A percentile compares a stretch with the other conserved stretches of the same genome.
Conservation (phyloP, 1,284 basidiomycete species). For the Pseudozyma pruni region DNA sequence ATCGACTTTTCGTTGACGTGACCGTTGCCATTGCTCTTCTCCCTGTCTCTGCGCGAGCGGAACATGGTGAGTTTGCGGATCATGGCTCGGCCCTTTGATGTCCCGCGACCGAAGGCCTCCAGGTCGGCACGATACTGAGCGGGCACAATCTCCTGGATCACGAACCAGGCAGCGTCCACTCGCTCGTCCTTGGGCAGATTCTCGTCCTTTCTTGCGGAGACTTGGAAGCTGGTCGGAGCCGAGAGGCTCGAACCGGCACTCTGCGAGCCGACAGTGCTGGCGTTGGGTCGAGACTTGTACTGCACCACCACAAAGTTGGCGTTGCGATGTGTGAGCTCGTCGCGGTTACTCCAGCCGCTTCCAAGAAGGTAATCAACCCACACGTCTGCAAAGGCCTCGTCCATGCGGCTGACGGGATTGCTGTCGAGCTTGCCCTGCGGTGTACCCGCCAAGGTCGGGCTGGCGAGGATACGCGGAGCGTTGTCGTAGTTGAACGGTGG, state of each 20-base stretch:
- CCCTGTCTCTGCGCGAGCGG: conserved; percentile 34
- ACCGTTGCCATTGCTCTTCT: conserved; percentile 13
- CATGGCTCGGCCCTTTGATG: conserved; percentile 52
- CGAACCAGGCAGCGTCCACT: conserved; percentile 63
- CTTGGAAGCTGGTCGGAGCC: conserved; percentile 28
- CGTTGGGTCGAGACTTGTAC: conserved; percentile 53
- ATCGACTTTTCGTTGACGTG: background rate
- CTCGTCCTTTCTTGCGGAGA: conserved; percentile 24
- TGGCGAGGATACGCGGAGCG: conserved; percentile 44
- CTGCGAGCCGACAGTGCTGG: conserved; percentile 45
- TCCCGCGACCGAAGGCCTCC: conserved; percentile 40
- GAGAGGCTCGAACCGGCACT: conserved; percentile 29
- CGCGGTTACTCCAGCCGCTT: conserved; percentile 65
- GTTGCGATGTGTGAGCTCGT: conserved; percentile 63
- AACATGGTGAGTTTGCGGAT: conserved; percentile 65
- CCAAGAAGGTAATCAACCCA: conserved; percentile 65
- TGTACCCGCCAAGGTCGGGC: conserved; percentile 35
- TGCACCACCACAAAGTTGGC: conserved; percentile 67
- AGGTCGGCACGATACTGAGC: conserved; percentile 59
- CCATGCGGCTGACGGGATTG: conserved; percentile 57
- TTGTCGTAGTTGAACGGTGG: conserved; percentile 63
- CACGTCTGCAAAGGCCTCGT: conserved; percentile 64
- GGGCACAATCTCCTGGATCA: conserved; percentile 64
- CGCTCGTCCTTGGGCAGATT: conserved; percentile 40
- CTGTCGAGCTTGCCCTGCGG: conserved; percentile 17